Percentiles rank a stretch among this genome's conserved stretches.
These are phyloP conservation scores for Persicaria tinctoria DNA, from an alignment of 148 eudicot species.

Conservation along the genomic window DNA sequence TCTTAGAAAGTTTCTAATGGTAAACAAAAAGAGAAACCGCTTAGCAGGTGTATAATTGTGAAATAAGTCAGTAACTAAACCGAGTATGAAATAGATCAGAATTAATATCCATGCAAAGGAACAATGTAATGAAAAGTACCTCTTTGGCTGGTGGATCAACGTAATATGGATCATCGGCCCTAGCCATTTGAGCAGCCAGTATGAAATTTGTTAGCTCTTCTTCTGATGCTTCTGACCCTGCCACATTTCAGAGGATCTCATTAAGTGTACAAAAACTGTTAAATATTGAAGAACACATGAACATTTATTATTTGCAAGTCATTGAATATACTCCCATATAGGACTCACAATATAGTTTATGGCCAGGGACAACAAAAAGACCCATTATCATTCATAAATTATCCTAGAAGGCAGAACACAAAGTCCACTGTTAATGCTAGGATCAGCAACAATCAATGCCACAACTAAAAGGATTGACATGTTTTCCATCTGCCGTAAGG, in stretches of 20 bases:
- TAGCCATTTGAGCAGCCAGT: constrained; percentile 71
- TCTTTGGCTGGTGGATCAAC: constrained; percentile 31
- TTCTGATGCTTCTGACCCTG: constrained; percentile 70
- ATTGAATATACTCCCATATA: neutral
- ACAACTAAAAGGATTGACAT: no score
- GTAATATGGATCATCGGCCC: constrained; percentile 35
- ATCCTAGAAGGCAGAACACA: no score
- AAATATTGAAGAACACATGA: neutral
- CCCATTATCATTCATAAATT: neutral
- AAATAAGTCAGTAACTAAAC: neutral
- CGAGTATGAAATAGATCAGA: neutral
- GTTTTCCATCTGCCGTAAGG: no score
- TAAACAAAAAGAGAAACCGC: neutral
- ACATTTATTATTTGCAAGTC: neutral
- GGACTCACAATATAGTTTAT: no score
- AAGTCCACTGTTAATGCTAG: no score
- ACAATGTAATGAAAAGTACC: constrained; percentile 1
- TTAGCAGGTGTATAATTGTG: neutral
- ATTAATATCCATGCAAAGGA: neutral
- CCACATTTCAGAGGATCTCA: neutral
- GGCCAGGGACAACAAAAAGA: neutral
- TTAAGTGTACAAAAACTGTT: neutral
- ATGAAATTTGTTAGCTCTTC: constrained; percentile 60
- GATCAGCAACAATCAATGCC: no score
- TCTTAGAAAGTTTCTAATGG: constrained; percentile 18